These are phyloP conservation scores for Malassezia globosa DNA, from an alignment of 1,284 basidiomycete genomes.

Conservation along the genomic window DNA sequence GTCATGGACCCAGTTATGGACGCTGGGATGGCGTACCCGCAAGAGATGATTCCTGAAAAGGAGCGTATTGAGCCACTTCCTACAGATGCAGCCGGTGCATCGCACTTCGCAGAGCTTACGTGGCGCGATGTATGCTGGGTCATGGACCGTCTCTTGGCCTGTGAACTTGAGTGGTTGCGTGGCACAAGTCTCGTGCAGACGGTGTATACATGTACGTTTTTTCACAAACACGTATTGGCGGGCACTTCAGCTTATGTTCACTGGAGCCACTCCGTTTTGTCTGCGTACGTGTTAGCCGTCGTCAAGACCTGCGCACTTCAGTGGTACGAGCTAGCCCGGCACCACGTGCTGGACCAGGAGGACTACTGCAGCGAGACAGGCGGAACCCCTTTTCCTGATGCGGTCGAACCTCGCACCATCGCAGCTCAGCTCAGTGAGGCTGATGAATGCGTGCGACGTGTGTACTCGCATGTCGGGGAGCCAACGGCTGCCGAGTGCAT, in stretches of 20 bases:
- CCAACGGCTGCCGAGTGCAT: too few relatives aligned
- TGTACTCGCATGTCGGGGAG: too few relatives aligned
- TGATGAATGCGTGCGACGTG: too few relatives aligned
- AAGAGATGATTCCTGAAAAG: not conserved
- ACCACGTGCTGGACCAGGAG: slow-evolving; percentile 11
- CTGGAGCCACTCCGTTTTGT: not conserved
- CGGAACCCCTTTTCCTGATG: slow-evolving; percentile 6
- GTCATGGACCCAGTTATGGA: slow-evolving; percentile 19
- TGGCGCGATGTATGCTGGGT: slow-evolving; percentile 9
- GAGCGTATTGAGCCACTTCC: slow-evolving; percentile 1
- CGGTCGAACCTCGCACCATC: not conserved
- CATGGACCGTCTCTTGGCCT: slow-evolving; percentile 11
- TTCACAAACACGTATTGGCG: not conserved
- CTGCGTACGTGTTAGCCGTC: slow-evolving; percentile 4
- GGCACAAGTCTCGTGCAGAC: slow-evolving; percentile 14
- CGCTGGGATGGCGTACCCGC: slow-evolving; percentile 12
- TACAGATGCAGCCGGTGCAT: not conserved
- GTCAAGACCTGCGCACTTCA: slow-evolving; percentile 9
- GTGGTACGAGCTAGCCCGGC: slow-evolving; percentile 11
- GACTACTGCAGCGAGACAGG: slow-evolving; percentile 15
- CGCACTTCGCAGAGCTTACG: not conserved
- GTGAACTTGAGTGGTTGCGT: slow-evolving; percentile 12
- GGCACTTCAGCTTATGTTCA: not conserved
- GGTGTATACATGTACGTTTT: slow-evolving; percentile 12
- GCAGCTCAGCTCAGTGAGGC: not conserved